Evolutionary conservation across 225 moss, liverwort and hornwort genomes (phyloP).

Genomic region (Pseudoscleropodium purum): DNA sequence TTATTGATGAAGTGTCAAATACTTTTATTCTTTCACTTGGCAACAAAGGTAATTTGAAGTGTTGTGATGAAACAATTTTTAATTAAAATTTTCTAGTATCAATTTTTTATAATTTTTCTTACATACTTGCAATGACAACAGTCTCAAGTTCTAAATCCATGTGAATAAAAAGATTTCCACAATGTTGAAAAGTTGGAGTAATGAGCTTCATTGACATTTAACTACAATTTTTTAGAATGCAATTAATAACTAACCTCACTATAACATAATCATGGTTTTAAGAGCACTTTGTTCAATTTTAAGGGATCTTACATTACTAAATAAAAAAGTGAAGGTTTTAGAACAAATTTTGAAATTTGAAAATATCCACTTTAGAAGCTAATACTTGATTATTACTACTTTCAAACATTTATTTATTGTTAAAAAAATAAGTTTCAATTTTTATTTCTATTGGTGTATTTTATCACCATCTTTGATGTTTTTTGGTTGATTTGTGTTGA

Average conservation of each 20-base stretch:
- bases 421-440: neutral
- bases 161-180: fast-evolving
- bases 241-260: neutral
- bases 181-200: neutral
- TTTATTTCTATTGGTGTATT: neutral
- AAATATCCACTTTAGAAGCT: neutral
- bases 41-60: neutral
- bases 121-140: neutral
- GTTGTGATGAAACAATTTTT: neutral
- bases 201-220: neutral
- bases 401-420: neutral
- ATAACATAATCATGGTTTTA: neutral
- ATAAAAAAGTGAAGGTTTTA: neutral
- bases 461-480: neutral
- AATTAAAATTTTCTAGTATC: neutral
- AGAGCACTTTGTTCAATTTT: neutral
- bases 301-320: fast-evolving
- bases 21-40: neutral
- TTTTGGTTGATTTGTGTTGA: neutral
- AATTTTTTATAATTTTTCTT: neutral
- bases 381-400: neutral
- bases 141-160: neutral
- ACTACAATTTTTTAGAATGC: neutral
- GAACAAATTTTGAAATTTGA: neutral
- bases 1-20: neutral